Evolutionary conservation across 2,329 filamentous ascomycete genomes (phyloP), one percentile per base, ranked within the genome.

Genomic region (Cladophialophora immunda): DNA sequence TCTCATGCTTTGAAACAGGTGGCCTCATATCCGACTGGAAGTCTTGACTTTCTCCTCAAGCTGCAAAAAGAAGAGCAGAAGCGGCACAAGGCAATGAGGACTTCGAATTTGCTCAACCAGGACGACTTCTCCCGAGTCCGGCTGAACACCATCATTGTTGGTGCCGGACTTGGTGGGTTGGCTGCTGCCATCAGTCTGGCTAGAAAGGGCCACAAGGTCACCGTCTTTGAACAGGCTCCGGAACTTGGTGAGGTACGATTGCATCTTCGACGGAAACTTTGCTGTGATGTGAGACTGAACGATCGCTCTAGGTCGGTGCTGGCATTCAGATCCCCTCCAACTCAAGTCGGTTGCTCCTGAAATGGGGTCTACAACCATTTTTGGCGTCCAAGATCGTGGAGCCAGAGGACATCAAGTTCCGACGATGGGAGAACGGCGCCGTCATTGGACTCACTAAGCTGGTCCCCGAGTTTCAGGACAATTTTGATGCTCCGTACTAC

Each of bases 101-200:
- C 61, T 22, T 60, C 64, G 22, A 36, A 50, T 17, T 45, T 60
- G 17, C 27, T 58, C 25, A 62, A 62, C 22, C 30, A 22, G 9
- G 65, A 67, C 5, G 32, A 64, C 6, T 27, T 47, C 13, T 69
- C 68, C 6, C 29, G 36, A 27, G 29, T 69, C 4, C 64, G 55
- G 50, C 50, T 72, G 92, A 27, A 74, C 11, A 71, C 76, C 25
- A 71, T 76, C 32, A 68, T 77, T 15, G 73, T 77, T 9, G 76
- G 76, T 30, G 76, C 76, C 29, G 76, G 76, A 1, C 68, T 77
- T 1, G 75, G 71, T 8, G 76, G 76, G 6, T 66, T 77, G 9
- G 65, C 72, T 27, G 72, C 75, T 3, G 76, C 73, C 6, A 75
- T 78, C 29, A 72, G 73, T 4, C 73, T 77, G 19, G 65, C 72